These are phyloP conservation scores for Ascosphaera acerosa DNA, from an alignment of 2,329 filamentous ascomycete species.

Conservation along the genomic window DNA sequence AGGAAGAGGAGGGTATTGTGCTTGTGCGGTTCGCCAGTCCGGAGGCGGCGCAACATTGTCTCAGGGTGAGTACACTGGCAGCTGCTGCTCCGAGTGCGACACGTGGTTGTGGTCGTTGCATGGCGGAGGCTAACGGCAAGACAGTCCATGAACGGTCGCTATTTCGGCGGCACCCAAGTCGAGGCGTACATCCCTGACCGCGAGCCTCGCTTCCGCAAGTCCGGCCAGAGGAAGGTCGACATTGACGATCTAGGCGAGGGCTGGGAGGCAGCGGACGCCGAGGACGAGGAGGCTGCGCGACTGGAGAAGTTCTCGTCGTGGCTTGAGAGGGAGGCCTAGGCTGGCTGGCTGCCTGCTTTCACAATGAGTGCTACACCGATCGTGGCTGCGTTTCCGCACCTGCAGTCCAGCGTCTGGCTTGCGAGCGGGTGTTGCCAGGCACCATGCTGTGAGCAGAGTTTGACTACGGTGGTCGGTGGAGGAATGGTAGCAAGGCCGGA, in stretches of 20 bases:
- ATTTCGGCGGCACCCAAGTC: conserved; percentile 47
- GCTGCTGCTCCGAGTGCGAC: no score
- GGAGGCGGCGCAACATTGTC: conserved; percentile 45
- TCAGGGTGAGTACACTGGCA: conserved; percentile 21
- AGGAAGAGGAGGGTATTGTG: conserved; percentile 60
- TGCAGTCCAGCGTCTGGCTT: no score
- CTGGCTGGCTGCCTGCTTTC: no score
- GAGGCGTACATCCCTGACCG: conserved; percentile 46
- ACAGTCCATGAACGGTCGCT: conserved; percentile 50
- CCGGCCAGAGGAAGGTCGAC: conserved; percentile 16
- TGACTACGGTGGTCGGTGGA: no score
- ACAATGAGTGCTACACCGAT: no score
- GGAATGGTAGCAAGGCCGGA: no score
- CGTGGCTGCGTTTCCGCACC: no score
- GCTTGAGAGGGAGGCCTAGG: conserved; percentile 12
- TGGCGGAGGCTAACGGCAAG: not conserved
- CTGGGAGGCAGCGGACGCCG: conserved; percentile 13
- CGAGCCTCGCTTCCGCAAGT: conserved; percentile 46
- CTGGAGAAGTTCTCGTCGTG: conserved; percentile 25
- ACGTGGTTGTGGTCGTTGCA: not conserved
- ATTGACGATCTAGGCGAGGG: conserved; percentile 23
- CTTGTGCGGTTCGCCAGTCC: conserved; percentile 56
- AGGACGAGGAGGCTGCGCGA: conserved; percentile 19
- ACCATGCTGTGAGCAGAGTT: no score
- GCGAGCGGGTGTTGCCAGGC: no score